Evolutionary conservation across 73 alveolate genomes (phyloP).

Genomic region (Urostyla sp.): DNA sequence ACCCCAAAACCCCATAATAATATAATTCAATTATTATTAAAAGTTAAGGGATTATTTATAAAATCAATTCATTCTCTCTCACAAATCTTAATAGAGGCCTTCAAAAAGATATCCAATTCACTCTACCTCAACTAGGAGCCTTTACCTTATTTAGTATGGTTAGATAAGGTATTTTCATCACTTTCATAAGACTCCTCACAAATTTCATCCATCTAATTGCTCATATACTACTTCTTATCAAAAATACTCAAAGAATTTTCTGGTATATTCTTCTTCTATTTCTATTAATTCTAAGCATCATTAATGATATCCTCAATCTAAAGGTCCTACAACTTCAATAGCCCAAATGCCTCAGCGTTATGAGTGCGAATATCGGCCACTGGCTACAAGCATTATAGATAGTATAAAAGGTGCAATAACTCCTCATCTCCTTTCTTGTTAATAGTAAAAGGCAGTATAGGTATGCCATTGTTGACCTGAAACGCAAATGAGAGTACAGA

Average conservation of each 20-base stretch:
- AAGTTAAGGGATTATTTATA: too few relatives aligned
- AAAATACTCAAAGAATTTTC: not conserved
- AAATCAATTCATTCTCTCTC: too few relatives aligned
- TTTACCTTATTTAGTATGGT: too few relatives aligned
- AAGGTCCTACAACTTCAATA: not conserved
- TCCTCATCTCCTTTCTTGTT: slow-evolving; percentile 75
- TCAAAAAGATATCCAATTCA: too few relatives aligned
- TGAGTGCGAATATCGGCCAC: slow-evolving; percentile 57
- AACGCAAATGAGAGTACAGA: slow-evolving; percentile 74
- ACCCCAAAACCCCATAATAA: too few relatives aligned
- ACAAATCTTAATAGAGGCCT: too few relatives aligned
- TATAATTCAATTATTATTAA: too few relatives aligned
- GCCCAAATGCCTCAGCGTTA: slow-evolving; percentile 44
- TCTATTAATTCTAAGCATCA: not conserved
- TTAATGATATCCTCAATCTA: not conserved
- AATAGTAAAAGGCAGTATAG: slow-evolving; percentile 77
- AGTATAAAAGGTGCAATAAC: slow-evolving; percentile 54
- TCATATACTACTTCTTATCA: not conserved
- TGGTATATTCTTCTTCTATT: too few relatives aligned
- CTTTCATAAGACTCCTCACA: too few relatives aligned
- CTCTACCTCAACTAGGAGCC: too few relatives aligned
- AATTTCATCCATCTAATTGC: too few relatives aligned
- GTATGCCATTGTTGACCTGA: slow-evolving; percentile 83
- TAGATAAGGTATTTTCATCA: not conserved
- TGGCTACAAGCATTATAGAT: slow-evolving; percentile 46